Evolutionary conservation across 768 basidiomycete species (phyloP).

Genomic region (Harrya chromipes): DNA sequence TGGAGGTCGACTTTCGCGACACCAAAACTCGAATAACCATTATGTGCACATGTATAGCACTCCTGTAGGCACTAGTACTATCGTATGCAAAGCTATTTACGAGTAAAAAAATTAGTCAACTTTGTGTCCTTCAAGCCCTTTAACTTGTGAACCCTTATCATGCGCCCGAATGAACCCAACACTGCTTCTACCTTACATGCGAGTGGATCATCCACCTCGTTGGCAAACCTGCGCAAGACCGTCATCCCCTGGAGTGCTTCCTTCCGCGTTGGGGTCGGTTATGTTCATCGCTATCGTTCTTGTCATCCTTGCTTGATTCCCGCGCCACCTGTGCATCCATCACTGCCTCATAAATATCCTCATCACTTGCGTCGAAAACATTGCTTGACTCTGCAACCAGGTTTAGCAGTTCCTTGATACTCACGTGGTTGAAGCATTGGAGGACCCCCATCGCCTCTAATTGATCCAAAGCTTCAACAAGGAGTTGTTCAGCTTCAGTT

Average conservation of each 20-base stretch:
- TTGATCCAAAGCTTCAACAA: no score
- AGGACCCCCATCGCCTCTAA: no score
- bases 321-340: not conserved
- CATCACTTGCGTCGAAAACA: not conserved
- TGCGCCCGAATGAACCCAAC: not conserved
- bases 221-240: not conserved
- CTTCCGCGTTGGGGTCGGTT: not conserved
- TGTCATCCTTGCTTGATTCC: not conserved
- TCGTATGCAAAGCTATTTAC: no score
- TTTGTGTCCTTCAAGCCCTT: no score
- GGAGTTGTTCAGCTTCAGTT: no score
- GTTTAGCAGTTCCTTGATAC: not conserved
- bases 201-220: not conserved
- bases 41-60: no score
- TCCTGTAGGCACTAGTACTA: no score
- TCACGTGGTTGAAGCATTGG: not conserved
- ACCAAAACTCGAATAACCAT: no score
- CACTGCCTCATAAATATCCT: not conserved
- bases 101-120: no score
- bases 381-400: constrained; percentile 5
- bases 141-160: not conserved
- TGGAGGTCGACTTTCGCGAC: no score
- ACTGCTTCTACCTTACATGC: not conserved
- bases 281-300: not conserved
- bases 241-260: not conserved